Conservation (phyloP, 768 basidiomycete genomes). For the Mycena belliarum region DNA sequence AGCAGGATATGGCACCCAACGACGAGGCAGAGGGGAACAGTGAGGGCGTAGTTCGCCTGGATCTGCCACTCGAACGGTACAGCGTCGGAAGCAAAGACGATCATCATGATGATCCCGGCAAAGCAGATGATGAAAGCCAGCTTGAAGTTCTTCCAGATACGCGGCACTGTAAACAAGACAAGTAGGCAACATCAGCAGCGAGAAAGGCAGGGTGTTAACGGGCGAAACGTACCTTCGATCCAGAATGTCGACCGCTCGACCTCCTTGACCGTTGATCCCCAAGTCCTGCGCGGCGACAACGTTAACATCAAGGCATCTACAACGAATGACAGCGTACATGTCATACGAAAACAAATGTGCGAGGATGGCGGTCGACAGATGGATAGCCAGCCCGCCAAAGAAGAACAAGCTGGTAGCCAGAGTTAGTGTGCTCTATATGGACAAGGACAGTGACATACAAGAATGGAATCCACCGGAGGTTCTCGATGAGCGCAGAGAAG, state of each 20-base stretch:
- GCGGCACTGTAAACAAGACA: slow-evolving; percentile 55
- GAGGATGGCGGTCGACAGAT: slow-evolving; percentile 64
- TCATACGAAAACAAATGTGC: slow-evolving; percentile 70
- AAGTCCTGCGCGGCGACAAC: slow-evolving; percentile 38
- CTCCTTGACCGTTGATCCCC: slow-evolving; percentile 70
- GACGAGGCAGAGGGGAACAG: slow-evolving; percentile 70
- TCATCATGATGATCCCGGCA: slow-evolving; percentile 56
- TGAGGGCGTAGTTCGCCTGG: slow-evolving; percentile 67
- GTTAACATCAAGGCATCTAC: slow-evolving; percentile 4
- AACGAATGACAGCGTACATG: slow-evolving; percentile 38
- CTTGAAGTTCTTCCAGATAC: slow-evolving; percentile 82
- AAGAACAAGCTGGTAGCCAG: slow-evolving; percentile 58
- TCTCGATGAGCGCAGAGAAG: slow-evolving; percentile 52
- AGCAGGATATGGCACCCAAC: slow-evolving; percentile 70
- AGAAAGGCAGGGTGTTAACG: no score
- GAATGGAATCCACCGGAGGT: slow-evolving; percentile 69
- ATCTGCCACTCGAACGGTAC: slow-evolving; percentile 73
- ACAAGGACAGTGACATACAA: slow-evolving; percentile 50
- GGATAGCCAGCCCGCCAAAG: slow-evolving; percentile 75
- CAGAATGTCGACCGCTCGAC: slow-evolving; percentile 88
- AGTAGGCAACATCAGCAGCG: no score
- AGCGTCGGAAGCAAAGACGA: slow-evolving; percentile 53
- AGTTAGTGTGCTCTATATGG: not conserved
- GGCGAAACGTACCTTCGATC: slow-evolving; percentile 57
- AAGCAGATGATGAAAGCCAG: slow-evolving; percentile 67